Conservation (phyloP, 2,329 filamentous ascomycete species). For the Alternaria sp. region DNA sequence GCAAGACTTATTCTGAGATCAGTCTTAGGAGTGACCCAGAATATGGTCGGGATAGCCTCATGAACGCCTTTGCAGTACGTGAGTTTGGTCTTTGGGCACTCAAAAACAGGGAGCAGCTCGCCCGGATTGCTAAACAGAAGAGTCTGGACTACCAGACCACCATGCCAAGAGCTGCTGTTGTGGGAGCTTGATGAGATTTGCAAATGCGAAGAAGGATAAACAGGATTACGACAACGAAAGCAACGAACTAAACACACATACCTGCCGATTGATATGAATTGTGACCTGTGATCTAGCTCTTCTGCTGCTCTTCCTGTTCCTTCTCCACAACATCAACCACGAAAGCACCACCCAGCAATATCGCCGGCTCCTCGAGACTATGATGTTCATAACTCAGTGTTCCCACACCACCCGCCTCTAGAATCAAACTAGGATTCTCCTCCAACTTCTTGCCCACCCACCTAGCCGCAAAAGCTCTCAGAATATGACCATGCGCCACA, state of each 20-base stretch:
- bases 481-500: conserved; percentile 89
- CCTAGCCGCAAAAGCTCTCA: conserved; percentile 85
- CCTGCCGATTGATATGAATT: not conserved
- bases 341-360: conserved; percentile 60
- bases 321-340: conserved; percentile 59
- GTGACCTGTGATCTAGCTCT: not conserved
- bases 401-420: conserved; percentile 71
- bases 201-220: not conserved
- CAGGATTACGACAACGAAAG: not conserved
- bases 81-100: conserved; percentile 60
- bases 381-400: conserved; percentile 63
- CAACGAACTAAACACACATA: conserved; percentile 1
- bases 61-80: conserved; percentile 60
- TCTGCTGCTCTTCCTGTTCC: conserved; percentile 34
- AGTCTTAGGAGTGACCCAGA: conserved; percentile 22
- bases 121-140: conserved; percentile 47
- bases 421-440: conserved; percentile 78
- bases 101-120: conserved; percentile 49
- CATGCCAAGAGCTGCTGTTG: not conserved
- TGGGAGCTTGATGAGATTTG: not conserved
- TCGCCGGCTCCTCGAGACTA: conserved; percentile 59
- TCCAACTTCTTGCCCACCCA: conserved; percentile 79
- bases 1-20: conserved; percentile 26
- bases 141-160: conserved; percentile 35
- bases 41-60: conserved; percentile 58